Base-by-base conservation (phyloP, 1,284 basidiomycete species). In the Trichosporon ovoides region DNA sequence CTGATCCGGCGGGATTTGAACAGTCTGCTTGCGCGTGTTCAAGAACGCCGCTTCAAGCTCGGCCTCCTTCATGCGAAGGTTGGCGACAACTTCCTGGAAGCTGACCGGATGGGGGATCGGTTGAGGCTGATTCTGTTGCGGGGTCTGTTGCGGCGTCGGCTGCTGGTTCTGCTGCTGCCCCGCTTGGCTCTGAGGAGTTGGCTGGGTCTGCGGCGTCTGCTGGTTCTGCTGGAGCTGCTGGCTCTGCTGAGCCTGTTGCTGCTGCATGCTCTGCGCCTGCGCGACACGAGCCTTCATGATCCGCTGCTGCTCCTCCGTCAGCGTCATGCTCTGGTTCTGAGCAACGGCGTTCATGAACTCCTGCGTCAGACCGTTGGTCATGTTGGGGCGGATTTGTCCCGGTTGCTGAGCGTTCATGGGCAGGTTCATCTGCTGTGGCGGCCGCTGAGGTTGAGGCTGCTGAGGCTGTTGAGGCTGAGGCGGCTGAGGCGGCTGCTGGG, bases 11-110 rank as follows among this genome's bases (percentile, higher is more conserved):
- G 61, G 58, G 16, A 63, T 59, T 19, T 38, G 51, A 12, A 56
- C 55, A 6, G 46, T 38, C 28, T 40, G 19, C 48, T 57, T 38
- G 40, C 61, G 40, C 28, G 58, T 62, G 53, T 56, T 62, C 55
- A 62, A 54, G 56, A 63, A 60, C 14, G 58, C 56, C 10, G 49
- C 31, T 54, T 63, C 61, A 9, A 63, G 43, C 28, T 63, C 58
- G n/a, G 48, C 18, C 54, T 63, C 61, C 35, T 56, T 58, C 19
- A 51, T 46, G 4, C 61, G 53, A 9, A 63, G 58, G 40, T 54
- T 53, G 19, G 52, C 51, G 28, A 63, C 57, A 7, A 63, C 48
- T 14, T 63, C 58, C 16, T 31, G 49, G 12, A 63, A 28, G 49
- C 56, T 55, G n/a, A 46, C 52, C 9, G 56, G 61, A 24, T 59